Base-by-base conservation (phyloP, 2,329 filamentous ascomycete genomes). In the Fusarium scirpi region DNA sequence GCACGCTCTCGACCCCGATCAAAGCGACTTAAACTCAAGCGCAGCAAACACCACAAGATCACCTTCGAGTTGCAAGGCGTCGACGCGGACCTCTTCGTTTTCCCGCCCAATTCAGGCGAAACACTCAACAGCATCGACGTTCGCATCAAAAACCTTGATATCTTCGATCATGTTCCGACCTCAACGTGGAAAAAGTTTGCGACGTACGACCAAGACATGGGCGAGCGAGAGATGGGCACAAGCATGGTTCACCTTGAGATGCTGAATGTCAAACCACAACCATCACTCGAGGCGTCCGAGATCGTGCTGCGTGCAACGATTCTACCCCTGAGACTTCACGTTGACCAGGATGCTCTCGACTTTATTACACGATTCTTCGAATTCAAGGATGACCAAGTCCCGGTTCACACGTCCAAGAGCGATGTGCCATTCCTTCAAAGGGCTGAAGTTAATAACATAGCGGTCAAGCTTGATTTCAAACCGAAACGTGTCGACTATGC, bases 101-200 rank as follows among this genome's bases (percentile, higher is more conserved):
- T 95, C 76, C 92, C 94, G 10, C 89, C 92, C 0, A 88, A 85
- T 6, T 89, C 88, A 20, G 92, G 90, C 2, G 94, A 98, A 79
- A 96, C 94, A 0, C 89, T 97, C 77, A 97, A 91, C 78, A 97
- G 94, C 22, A 84, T 98, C 40, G 93, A 98, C 78, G 83, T 98
- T 34, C 90, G 94, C 11, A 85, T 99, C 13, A 87, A 89, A 41
- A 91, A 96, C 62, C 84, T 99, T 15, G 94, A 97, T 72, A 90
- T 99, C 18, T 97, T 96, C 67, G 96, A 99, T 78, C 94, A 98
- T 76, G 88, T 99, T 4, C 94, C 94, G 3, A 95, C 94, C 0
- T 99, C 96, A 6, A 98, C 95, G 0, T 99, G 97, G 97, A 97
- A 93, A 80, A 99, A 98, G 78, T 99, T 99, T 81, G 91, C 94